These are phyloP conservation scores for Alopecurus myosuroides DNA, from an alignment of 176 grass and related monocot genomes.

Conservation along the genomic window DNA sequence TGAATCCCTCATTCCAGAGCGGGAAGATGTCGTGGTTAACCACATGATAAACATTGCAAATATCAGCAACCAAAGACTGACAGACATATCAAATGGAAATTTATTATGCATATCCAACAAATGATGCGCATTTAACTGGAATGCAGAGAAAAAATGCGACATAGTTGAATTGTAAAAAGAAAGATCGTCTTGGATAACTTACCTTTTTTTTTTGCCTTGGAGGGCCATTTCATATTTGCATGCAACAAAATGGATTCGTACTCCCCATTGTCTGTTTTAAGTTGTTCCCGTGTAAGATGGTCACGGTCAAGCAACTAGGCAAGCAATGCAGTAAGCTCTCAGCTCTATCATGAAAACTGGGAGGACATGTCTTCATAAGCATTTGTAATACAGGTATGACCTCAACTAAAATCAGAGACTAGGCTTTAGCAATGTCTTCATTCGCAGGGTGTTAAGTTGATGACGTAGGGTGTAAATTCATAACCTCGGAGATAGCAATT, in stretches of 20 bases:
- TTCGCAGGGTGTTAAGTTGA: no score
- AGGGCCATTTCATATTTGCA: conserved; percentile 96
- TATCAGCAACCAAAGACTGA: conserved; percentile 7
- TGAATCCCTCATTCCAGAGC: conserved; percentile 94
- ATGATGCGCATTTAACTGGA: neutral
- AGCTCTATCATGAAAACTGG: conserved; percentile 89
- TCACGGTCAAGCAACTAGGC: conserved; percentile 89
- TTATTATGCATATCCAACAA: neutral
- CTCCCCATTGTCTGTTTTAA: conserved; percentile 96
- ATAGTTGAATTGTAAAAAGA: neutral
- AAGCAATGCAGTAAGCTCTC: conserved; percentile 88
- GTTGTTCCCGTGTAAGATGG: conserved; percentile 86
- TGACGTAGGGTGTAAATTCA: no score
- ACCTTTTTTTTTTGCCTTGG: conserved; percentile 91
- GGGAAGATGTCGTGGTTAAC: conserved; percentile 71
- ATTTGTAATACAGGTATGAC: conserved; percentile 81
- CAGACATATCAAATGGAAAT: neutral
- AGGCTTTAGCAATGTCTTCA: conserved; percentile 89
- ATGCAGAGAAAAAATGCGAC: neutral
- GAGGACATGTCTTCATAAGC: conserved; percentile 95
- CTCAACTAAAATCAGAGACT: conserved; percentile 89
- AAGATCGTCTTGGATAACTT: neutral
- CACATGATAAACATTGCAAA: conserved; percentile 43
- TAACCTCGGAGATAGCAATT: no score
- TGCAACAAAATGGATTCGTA: conserved; percentile 92